Base-by-base conservation (phyloP, 129 eudicot species). In the Flaveria linearis region DNA sequence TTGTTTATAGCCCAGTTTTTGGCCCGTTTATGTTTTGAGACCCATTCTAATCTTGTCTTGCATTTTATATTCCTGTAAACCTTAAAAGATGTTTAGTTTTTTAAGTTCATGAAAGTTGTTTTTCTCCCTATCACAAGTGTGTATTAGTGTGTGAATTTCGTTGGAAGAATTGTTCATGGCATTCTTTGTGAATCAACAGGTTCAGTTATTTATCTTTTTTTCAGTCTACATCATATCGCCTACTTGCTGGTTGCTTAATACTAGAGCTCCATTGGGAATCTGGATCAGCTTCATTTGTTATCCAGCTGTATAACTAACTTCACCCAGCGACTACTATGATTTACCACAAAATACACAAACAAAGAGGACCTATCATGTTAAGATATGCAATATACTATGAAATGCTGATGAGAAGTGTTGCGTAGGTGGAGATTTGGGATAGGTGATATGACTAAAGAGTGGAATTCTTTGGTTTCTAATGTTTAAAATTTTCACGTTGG, bases 391-490 rank as follows among this genome's bases (percentile, higher is more conserved):
- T 30, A 53, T 12, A 56, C 56, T 58, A 43, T 57, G 69, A 41
- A 57, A 42, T 13, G 20, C 12, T 26, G 45, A 73, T 25, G 69
- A 23, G 51, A 74, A 45, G 18, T 58, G 58, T 57, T 58, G 58
- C 78, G 36, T 23, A 57, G 55, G 26, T 60, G 57, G 78, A 60
- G 14, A 42, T 73, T 74, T 74, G 69, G 57, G 42, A 43, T 45
- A 23, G 11, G 30, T 41, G 15, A 60, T 58, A 60, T 60, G 46
- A 43, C 42, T 74, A 17, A 43, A 74, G 78, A 74, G 64, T 74
- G 78, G 43, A 9, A 23, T 74, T 74, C 58, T 74, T 61, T 60
- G 78, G 52, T 74, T 60, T 74, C 11, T 74, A 15, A 43, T 57
- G 8, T 16, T n/a, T 60, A 60, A 46, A 23, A 36, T 22, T 22